Evolutionary conservation across 1,284 basidiomycete species (phyloP), one percentile per base, ranked within the genome.

Genomic region (Crocinoboletus sp.): DNA sequence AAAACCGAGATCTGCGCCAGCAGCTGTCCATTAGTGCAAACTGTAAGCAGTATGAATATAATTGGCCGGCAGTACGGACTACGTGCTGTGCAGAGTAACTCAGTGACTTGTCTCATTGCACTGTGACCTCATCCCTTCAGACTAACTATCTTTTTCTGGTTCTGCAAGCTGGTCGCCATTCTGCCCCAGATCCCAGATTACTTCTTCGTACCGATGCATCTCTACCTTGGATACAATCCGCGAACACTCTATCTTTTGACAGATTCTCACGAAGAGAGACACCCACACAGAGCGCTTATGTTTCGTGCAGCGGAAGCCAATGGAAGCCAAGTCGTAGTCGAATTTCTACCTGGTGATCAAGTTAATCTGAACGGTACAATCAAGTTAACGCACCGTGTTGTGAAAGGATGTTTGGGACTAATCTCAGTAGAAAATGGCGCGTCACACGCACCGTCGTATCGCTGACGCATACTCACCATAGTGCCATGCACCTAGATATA

Each of bases 321-420:
- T 52, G 64, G 76, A 11, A 66, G 66, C 11, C 84, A 88, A 61
- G 81, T 83, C 38, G 76, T 93, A 28, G 90, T 94, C 12, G 91
- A 94, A 64, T 90, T 94, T 57, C 64, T 94, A 5, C 78, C 77
- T 0, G 79, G 82, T 50, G 71, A 80, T 39, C 76, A 89, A 55
- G 76, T 94, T 22, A 82, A 92, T 56, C 70, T 89, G 27, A 58
- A 69, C 10, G 77, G 73, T 47, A 69, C 84, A 11, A 68, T 83
- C 45, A 78, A 75, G 46, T 63, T 89, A 38, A 85, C 80, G 29
- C 81, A 69, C 32, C 73, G 81, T 53, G 69, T 74, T 20, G 80
- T 92, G 7, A 86, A 86, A 59, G 92, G 92, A 27, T 91, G 90
- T 51, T 66, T 94, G 43, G 92, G 92, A 2, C 67, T 89, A 43